Base-by-base conservation (phyloP, 2,329 filamentous ascomycete genomes). In the Trichophyton simii region DNA sequence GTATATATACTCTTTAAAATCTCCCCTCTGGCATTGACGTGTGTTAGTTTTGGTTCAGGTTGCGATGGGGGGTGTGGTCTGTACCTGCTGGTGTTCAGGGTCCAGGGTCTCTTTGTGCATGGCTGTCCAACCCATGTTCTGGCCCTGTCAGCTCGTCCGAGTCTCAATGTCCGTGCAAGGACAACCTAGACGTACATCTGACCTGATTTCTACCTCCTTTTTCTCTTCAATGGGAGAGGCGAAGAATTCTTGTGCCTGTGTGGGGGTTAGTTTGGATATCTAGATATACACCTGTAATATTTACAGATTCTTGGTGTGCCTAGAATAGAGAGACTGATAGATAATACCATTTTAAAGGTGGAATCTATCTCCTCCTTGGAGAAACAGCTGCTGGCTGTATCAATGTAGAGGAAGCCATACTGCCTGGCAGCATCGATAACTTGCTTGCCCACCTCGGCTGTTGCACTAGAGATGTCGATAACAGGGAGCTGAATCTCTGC, bases 91-190 rank as follows among this genome's bases (percentile, higher is more conserved):
- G 61, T 85, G 84, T 67, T 85, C 84, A 2, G 91, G 90, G 71
- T 97, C 92, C 9, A 97, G 77, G 0, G 87, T 92, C 76, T 99
- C 92, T 11, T 84, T 84, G 69, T 92, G 87, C 87, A 95, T 91
- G 15, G 84, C 85, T 1, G 88, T 83, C 91, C 91, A 99, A 63
- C 92, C 94, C 48, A 85, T 83, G 70, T 97, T 97, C 77, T 94
- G n/a, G 11, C 46, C 20, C 64, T 52, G 25, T 55, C 52, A 62
- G 48, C 31, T 55, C 48, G 18, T n/a, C 31, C 20, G 34, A 13
- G 48, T 25, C 48, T 22, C 15, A 52, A 65, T 28, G 61, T 54
- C 61, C 2, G 28, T 28, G 25, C 3, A 34, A 50, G 28, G 36
- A 15, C 13, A 22, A 15, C 31, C 20, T n/a, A 7, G 48, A 69